Base-by-base conservation (phyloP, 2,329 filamentous ascomycete species). In the Davidsoniella neocaledoniae region DNA sequence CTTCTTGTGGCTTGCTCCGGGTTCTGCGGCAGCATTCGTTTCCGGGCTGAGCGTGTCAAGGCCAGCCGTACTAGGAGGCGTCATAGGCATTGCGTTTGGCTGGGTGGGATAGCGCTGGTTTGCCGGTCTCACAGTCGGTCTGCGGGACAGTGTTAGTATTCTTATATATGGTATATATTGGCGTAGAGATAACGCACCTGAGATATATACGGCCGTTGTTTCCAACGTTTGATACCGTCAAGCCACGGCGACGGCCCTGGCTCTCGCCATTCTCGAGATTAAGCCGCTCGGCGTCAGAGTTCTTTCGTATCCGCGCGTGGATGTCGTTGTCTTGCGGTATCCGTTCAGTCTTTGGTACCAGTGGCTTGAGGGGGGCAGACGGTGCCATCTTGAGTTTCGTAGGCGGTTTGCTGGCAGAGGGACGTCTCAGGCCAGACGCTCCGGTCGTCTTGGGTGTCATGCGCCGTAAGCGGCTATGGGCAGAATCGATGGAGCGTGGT, bases 181-280 rank as follows among this genome's bases (percentile, higher is more conserved):
- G 14, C 36, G 16, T 43, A 38, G 17, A 39, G 26, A 10, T 17
- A 33, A 53, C 74, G 60, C 77, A 88, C 82, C 82, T 83, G 56
- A 90, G 62, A 63, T 86, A 90, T 63, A 90, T 85, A 61, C 80
- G 79, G 38, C 84, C 84, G 64, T 87, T 86, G 61, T 86, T 84
- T 21, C 83, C 83, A 53, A 90, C 83, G 62, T 87, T 88, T 46
- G 81, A 78, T 49, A 90, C 84, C 2, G 82, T 79, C 61, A 90
- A 88, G 58, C 85, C 79, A 49, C 81, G 44, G 3, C 39, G 46
- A 7, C 50, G 44, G 29, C 29, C 29, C 16, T 43, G 74, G 45
- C 78, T 80, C 60, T 80, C 77, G 53, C 74, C 70, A n/a, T 69
- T 65, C 51, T 77, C 66, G 4, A 26, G 33, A 49, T 77, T 74